Conservation (phyloP, 371 early-diverging fungal species). For the Neoconidiobolus thromboides region DNA sequence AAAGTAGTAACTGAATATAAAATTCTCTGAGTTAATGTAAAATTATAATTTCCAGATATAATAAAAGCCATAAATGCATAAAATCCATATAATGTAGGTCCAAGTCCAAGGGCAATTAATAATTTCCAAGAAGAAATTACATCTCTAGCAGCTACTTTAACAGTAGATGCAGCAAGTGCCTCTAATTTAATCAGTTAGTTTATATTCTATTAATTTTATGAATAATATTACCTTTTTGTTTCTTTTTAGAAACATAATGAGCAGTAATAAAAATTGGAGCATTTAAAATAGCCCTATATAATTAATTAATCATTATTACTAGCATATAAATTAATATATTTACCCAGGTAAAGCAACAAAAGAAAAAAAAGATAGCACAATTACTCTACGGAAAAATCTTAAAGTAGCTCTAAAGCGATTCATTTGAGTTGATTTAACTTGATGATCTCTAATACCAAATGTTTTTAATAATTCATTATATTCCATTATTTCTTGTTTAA, state of each 20-base stretch:
- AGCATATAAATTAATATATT: conserved; percentile 6
- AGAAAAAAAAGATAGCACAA: conserved; percentile 43
- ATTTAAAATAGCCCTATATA: conserved; percentile 45
- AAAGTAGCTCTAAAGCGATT: conserved; percentile 42
- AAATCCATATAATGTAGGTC: conserved; percentile 52
- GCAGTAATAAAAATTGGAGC: conserved; percentile 59
- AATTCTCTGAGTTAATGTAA: conserved; percentile 15
- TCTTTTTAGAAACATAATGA: conserved; percentile 43
- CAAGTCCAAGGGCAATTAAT: conserved; percentile 52
- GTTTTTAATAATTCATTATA: conserved; percentile 76
- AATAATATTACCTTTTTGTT: conserved; percentile 34
- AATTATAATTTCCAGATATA: conserved; percentile 18
- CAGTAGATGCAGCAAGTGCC: conserved; percentile 70
- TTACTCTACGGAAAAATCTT: conserved; percentile 39
- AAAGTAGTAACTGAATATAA: conserved; percentile 31
- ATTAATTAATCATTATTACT: background rate
- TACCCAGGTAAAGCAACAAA: conserved; percentile 76
- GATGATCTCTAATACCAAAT: conserved; percentile 88
- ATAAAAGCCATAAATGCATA: conserved; percentile 39
- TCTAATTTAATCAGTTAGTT: conserved; percentile 19
- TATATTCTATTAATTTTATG: background rate
- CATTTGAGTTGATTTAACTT: conserved; percentile 65
- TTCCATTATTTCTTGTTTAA: conserved; percentile 48
- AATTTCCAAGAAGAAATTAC: conserved; percentile 95
- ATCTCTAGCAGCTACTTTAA: conserved; percentile 87